These are phyloP conservation scores for Boletus insuetus DNA, from an alignment of 768 basidiomycete genomes.

Conservation along the genomic window DNA sequence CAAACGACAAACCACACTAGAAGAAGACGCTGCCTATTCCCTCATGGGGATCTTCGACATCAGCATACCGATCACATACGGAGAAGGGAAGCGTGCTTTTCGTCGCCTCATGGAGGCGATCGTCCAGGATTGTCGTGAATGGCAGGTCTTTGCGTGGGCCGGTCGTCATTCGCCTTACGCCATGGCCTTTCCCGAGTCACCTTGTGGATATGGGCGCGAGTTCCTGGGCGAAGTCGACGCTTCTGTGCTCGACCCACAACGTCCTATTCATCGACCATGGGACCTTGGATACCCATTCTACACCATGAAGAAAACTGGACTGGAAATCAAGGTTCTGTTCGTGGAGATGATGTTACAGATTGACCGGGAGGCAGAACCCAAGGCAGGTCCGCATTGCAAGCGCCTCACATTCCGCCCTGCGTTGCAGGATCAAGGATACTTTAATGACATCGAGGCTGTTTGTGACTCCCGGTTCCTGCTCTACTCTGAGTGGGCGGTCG, in stretches of 20 bases:
- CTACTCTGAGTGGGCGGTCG: constrained; percentile 6
- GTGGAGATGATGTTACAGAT: constrained; percentile 7
- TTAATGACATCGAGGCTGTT: not conserved
- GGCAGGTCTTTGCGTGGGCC: constrained; percentile 9
- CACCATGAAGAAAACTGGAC: not conserved
- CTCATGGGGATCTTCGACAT: constrained; percentile 10
- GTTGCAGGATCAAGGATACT: not conserved
- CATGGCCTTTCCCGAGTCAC: constrained; percentile 3
- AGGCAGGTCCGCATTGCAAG: not conserved
- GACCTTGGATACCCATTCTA: constrained; percentile 5
- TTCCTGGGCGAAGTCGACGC: not conserved
- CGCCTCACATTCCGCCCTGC: not conserved
- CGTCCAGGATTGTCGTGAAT: constrained; percentile 7
- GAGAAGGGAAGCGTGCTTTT: constrained; percentile 10
- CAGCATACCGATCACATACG: constrained; percentile 6
- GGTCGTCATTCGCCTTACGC: constrained; percentile 6
- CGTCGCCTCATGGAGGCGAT: constrained; percentile 7
- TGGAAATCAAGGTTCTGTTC: constrained; percentile 6
- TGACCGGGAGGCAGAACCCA: not conserved
- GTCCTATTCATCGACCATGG: constrained; percentile 9
- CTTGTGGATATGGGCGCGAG: not conserved
- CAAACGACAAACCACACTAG: not conserved
- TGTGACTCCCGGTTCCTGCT: constrained; percentile 4
- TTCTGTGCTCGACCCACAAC: not conserved
- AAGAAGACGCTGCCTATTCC: constrained; percentile 3